Evolutionary conservation across 495 filamentous ascomycete genomes (phyloP), one percentile per base, ranked within the genome.

Genomic region (Penicillium crystallinum): DNA sequence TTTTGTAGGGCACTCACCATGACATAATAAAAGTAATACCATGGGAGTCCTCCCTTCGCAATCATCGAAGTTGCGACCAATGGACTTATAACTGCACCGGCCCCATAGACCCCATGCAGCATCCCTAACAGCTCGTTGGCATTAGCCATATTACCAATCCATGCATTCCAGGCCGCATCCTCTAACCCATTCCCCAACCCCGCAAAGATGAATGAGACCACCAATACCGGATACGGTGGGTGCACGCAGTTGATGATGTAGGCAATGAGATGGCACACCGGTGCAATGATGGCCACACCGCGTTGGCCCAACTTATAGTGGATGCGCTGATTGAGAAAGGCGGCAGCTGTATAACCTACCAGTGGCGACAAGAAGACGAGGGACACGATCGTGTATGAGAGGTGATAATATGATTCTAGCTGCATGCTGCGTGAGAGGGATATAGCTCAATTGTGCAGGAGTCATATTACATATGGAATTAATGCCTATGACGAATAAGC

Each of bases 211-310:
- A 81, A 80, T 40, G 81, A 66, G 53, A 81, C 60, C 7, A 84
- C 73, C 7, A 86, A 66, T 0, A 80, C 82, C 0, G 80, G 80
- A 50, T 80, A 85, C 0, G 79, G 81, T 2, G 82, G 82, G 52
- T 84, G 83, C 0, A 78, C 29, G 34, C 72, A 70, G 56, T 83
- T 80, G 59, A 87, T 68, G 33, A 81, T 65, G 56, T 82, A 85
- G 22, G 87, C 78, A 12, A 87, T 58, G 5, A 92, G 55, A 49
- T 87, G 84, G 64, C 79, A 86, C 1, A 65, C 46, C 0, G 89
- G 86, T 1, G 71, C 81, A 14, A 92, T 67, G 39, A 87, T 48
- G 27, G 88, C 88, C 2, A 92, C 79, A 11, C 90, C 90, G 0
- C 83, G 82, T 40, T 90, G 89, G 14, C 90, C 90, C 46, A 85